These are phyloP conservation scores for Leishmania guyanensis DNA, from an alignment of 208 protist genomes.

Conservation along the genomic window DNA sequence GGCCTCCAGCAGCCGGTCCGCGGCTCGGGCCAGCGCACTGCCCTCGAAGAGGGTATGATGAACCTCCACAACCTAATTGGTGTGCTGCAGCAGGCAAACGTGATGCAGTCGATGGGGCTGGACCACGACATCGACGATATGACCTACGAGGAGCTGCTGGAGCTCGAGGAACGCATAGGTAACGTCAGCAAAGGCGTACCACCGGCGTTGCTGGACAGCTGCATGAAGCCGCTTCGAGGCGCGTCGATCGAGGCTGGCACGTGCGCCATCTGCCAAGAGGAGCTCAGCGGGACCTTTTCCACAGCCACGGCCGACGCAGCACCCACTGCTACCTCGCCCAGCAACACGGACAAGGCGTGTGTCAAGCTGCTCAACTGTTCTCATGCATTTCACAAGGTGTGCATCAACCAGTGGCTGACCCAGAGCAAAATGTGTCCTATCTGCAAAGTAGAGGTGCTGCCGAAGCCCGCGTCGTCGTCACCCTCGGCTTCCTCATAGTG, in stretches of 20 bases:
- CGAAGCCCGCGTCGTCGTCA: conserved; percentile 5
- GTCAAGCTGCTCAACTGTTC: conserved; percentile 57
- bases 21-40: background rate
- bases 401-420: conserved; percentile 70
- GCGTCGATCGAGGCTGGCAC: conserved; percentile 30
- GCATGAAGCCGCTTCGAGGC: conserved; percentile 21
- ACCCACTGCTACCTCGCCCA: background rate
- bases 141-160: conserved; percentile 87
- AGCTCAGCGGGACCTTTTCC: conserved; percentile 26
- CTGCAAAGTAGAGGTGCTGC: conserved; percentile 67
- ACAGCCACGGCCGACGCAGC: conserved; percentile 4
- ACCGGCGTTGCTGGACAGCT: conserved; percentile 37
- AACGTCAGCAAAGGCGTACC: conserved; percentile 79
- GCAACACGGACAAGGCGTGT: conserved; percentile 5
- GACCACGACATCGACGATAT: conserved; percentile 82
- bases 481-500: background rate
- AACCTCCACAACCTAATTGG: conserved; percentile 31
- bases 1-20: background rate
- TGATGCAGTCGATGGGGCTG: conserved; percentile 65
- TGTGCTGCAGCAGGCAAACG: conserved; percentile 39
- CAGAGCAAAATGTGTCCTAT: conserved; percentile 76
- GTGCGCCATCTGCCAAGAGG: conserved; percentile 73
- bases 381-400: conserved; percentile 73
- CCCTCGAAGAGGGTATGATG: conserved; percentile 21
- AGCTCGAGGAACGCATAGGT: conserved; percentile 81